Percentiles rank a stretch among this genome's conserved stretches.
These are phyloP conservation scores for Gnomoniopsis sp. DNA, from an alignment of 2,329 filamentous ascomycete species.

Conservation along the genomic window DNA sequence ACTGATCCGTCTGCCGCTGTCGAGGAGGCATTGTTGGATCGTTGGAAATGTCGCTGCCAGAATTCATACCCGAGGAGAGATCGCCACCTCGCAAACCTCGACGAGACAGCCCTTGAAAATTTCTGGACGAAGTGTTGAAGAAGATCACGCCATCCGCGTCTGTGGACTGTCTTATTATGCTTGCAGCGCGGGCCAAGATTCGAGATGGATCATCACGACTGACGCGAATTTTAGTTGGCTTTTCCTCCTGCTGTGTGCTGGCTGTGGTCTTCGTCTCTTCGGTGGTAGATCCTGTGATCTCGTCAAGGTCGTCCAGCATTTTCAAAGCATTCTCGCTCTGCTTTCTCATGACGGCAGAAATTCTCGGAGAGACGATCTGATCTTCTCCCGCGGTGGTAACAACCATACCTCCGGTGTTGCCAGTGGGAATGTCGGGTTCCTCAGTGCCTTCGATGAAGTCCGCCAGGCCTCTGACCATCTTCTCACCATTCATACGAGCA, in stretches of 20 bases:
- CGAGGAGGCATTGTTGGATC: not conserved
- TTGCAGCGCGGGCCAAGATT: slow-evolving; percentile 38
- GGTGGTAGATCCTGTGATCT: not conserved
- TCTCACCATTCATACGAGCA: slow-evolving; percentile 21
- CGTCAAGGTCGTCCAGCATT: slow-evolving; percentile 12
- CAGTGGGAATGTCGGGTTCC: not conserved
- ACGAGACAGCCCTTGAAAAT: slow-evolving; percentile 7
- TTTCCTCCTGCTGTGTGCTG: not conserved
- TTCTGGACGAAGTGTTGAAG: slow-evolving; percentile 18
- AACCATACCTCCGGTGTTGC: not conserved
- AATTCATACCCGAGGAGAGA: slow-evolving; percentile 9
- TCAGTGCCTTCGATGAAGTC: slow-evolving; percentile 21
- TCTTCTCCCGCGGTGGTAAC: not conserved
- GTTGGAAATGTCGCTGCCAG: slow-evolving; percentile 7
- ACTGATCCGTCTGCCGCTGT: not conserved
- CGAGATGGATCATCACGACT: not conserved
- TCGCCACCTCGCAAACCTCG: not conserved
- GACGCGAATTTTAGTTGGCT: not conserved
- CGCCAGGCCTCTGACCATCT: slow-evolving; percentile 23
- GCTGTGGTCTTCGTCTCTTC: not conserved
- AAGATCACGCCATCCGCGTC: slow-evolving; percentile 38
- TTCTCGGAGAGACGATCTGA: slow-evolving; percentile 2
- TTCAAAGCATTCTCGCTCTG: slow-evolving; percentile 10
- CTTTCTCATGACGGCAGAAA: slow-evolving; percentile 12
- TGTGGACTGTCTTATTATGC: slow-evolving; percentile 38